A percentile compares a stretch with the other conserved stretches of the same genome.
These are phyloP conservation scores for Metschnikowia matae DNA, from an alignment of 805 yeast species.

Conservation along the genomic window DNA sequence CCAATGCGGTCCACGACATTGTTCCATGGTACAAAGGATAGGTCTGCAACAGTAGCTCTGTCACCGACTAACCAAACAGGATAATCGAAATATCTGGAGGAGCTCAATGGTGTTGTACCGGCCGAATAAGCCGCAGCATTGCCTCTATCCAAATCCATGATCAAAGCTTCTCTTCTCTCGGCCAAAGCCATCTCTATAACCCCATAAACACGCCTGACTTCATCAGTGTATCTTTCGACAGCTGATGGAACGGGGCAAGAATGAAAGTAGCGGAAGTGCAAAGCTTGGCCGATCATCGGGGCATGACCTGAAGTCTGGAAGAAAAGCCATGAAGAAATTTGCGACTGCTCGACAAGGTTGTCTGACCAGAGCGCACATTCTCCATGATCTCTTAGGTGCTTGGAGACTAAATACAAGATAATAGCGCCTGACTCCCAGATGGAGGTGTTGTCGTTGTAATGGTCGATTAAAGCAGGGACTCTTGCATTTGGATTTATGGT, in stretches of 20 bases:
- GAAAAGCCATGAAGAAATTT: constrained; percentile 83
- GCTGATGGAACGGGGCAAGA: constrained; percentile 82
- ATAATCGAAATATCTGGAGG: constrained; percentile 81
- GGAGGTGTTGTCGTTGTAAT: constrained; percentile 70
- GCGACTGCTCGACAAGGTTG: constrained; percentile 73
- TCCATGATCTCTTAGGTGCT: constrained; percentile 58
- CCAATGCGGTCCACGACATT: constrained; percentile 93
- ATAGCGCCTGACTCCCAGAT: constrained; percentile 97
- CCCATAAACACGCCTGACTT: constrained; percentile 88
- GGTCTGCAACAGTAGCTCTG: constrained; percentile 73
- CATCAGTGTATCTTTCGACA: constrained; percentile 85
- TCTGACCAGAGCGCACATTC: constrained; percentile 77
- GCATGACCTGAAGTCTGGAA: constrained; percentile 97
- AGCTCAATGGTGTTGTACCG: constrained; percentile 83
- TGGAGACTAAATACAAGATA: constrained; percentile 73
- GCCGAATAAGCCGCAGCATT: constrained; percentile 84
- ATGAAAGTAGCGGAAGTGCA: constrained; percentile 90
- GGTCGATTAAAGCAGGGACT: constrained; percentile 92
- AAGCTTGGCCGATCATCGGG: constrained; percentile 97
- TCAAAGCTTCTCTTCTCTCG: constrained; percentile 82
- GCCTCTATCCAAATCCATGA: constrained; percentile 84
- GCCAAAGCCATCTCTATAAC: constrained; percentile 94
- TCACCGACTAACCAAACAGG: constrained; percentile 97
- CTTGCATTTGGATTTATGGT: constrained; percentile 94
- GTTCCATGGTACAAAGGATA: constrained; percentile 95